Evolutionary conservation across 495 filamentous ascomycete genomes (phyloP), one percentile per base, ranked within the genome.

Genomic region (Opeltia flavorubescens): DNA sequence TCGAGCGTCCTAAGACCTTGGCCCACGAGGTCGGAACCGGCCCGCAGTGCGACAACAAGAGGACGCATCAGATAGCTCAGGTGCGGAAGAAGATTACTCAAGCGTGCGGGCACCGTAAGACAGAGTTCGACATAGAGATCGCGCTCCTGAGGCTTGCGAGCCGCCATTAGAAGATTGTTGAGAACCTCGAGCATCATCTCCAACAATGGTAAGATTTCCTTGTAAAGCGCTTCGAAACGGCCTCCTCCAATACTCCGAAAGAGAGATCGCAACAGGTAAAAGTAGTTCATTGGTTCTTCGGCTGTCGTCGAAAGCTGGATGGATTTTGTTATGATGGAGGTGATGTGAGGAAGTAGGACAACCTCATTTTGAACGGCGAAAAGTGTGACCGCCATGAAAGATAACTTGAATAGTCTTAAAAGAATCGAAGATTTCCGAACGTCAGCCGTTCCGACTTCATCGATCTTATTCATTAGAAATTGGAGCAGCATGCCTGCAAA

Each of bases 241-340:
- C 93, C 93, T 47, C 93, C 93, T 15, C 93, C 93, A 52, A 99
- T 99, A 58, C 89, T 95, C 36, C 93, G 69, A 58, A 99, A 99
- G 3, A 99, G 70, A 0, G 85, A 94, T 26, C 93, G 77, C 33
- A 99, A 68, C 2, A 99, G 76, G 13, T 94, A 71, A 71, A 96
- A 99, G 61, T 96, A 96, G 65, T 99, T 96, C 83, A 94, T 94
- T 1, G 93, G 93, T 55, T 95, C 88, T 55, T 95, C 87, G 1
- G 93, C 93, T 29, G 80, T 94, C 13, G 89, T 93, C 9, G 89
- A 95, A 26, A 96, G 70, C 64, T 95, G 84, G 49, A 96, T 94
- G 11, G 89, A 95, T 60, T 93, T 84, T 24, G 89, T 94, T 47
- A 99, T 83, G 51, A 99, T 93, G 59, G 91, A 89, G 33, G 87